A percentile compares a stretch with the other conserved stretches of the same genome.
Evolutionary conservation across 331 rosid species (phyloP).

Genomic region (Phaseolus coccineus): DNA sequence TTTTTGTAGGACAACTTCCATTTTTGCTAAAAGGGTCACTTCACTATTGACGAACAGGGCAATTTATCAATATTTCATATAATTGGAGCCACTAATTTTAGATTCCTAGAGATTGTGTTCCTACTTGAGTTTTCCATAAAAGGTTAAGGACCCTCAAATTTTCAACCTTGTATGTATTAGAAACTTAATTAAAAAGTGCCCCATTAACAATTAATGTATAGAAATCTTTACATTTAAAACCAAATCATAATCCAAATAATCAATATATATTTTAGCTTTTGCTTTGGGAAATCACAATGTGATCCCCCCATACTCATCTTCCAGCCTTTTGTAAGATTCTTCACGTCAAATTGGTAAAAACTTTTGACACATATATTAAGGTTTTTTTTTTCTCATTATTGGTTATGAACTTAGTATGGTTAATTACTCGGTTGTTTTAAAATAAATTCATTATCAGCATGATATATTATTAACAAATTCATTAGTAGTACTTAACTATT

Average conservation of each 20-base stretch:
- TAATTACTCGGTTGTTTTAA: no score
- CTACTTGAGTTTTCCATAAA: neutral
- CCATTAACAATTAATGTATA: neutral
- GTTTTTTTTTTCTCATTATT: slow-evolving; percentile 14
- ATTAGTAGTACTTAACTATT: no score
- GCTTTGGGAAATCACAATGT: neutral
- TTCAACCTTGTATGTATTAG: neutral
- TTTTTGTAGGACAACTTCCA: no score
- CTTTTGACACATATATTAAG: neutral
- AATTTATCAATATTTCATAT: no score
- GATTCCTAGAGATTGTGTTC: neutral
- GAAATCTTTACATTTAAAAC: neutral
- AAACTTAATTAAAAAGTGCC: slow-evolving; percentile 32
- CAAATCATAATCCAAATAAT: slow-evolving; percentile 10
- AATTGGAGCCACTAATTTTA: no score
- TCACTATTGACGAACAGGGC: no score
- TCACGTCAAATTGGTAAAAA: no score
- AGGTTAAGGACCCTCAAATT: no score
- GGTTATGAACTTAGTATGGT: neutral
- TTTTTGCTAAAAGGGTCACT: no score
- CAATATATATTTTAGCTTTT: slow-evolving; percentile 7
- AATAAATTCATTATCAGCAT: no score
- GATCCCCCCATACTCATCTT: neutral
- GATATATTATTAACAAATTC: no score
- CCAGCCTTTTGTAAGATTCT: no score